Evolutionary conservation across 129 eudicot genomes (phyloP).

Genomic region (Lactuca saligna): DNA sequence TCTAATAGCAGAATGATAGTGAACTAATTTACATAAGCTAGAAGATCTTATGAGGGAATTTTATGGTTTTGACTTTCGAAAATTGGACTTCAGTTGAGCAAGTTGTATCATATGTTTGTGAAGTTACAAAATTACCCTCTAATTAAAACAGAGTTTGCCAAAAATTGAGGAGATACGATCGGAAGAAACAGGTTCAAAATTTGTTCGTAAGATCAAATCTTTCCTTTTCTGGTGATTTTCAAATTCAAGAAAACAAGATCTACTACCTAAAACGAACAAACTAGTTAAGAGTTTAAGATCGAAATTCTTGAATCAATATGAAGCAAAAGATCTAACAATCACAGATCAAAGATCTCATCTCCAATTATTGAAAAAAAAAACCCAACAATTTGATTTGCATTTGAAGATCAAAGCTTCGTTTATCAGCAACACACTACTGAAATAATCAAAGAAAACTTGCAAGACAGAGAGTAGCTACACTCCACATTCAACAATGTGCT

Average conservation of each 20-base stretch:
- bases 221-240: not conserved
- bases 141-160: conserved; percentile 8
- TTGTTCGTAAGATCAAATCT: not conserved
- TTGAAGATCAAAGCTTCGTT: conserved; percentile 20
- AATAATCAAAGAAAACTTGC: conserved; percentile 9
- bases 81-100: conserved; percentile 12
- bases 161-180: not conserved
- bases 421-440: conserved; percentile 4
- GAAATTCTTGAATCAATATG: not conserved
- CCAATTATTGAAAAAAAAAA: not conserved
- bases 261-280: not conserved
- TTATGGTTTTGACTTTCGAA: conserved; percentile 11
- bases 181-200: not conserved
- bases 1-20: not conserved
- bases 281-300: not conserved
- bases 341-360: no score
- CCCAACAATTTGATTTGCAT: conserved; percentile 3
- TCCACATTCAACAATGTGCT: conserved; percentile 21
- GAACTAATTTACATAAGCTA: not conserved
- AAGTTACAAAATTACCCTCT: conserved; percentile 20
- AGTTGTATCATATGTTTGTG: not conserved
- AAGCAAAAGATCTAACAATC: conserved; percentile 20
- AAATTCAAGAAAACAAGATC: conserved; percentile 26
- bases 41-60: not conserved
- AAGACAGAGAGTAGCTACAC: conserved; percentile 23